phyloP scores from a whole-genome alignment of 176 grass and related monocot species.

The Carex kokanica region DNA sequence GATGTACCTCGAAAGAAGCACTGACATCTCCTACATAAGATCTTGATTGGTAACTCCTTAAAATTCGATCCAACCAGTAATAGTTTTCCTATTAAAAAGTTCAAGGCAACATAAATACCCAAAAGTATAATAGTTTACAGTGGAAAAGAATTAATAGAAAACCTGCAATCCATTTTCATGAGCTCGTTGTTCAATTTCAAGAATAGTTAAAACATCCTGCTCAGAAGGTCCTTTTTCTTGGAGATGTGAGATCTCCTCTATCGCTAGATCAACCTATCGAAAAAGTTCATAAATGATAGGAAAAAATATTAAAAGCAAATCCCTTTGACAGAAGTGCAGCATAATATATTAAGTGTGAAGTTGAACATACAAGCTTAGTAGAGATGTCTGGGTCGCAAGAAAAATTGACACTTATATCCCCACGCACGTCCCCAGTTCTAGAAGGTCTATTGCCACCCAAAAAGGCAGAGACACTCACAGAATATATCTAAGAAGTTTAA shows the following conservation, averaged over 20 bases:
- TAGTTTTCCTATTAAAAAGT: conserved; percentile 75
- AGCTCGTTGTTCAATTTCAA: conserved; percentile 97
- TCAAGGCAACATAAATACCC: conserved; percentile 6
- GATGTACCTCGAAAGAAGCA: conserved; percentile 68
- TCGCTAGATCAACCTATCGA: conserved; percentile 70
- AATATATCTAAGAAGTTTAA: conserved; percentile 71
- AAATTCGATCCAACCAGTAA: conserved; percentile 93
- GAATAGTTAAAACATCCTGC: conserved; percentile 70
- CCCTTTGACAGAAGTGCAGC: not conserved
- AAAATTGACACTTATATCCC: conserved; percentile 95
- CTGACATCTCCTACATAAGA: conserved; percentile 79
- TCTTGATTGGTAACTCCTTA: conserved; percentile 94
- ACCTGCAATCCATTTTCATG: conserved; percentile 99
- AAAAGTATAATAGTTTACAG: conserved; percentile 16
- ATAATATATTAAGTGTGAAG: not conserved
- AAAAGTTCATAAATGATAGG: not conserved
- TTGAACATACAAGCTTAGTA: conserved; percentile 70
- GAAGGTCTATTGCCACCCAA: conserved; percentile 99
- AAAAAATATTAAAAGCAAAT: conserved; percentile 17
- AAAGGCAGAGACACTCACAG: conserved; percentile 89
- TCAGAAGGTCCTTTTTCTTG: conserved; percentile 80
- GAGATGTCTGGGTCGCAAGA: conserved; percentile 91
- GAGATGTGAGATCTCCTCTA: conserved; percentile 88
- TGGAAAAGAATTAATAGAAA: conserved; percentile 10
- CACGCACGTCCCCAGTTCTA: conserved; percentile 81